Evolutionary conservation across 2,329 filamentous ascomycete genomes (phyloP), one percentile per base, ranked within the genome.

Genomic region (Sordariomycetes sp.): DNA sequence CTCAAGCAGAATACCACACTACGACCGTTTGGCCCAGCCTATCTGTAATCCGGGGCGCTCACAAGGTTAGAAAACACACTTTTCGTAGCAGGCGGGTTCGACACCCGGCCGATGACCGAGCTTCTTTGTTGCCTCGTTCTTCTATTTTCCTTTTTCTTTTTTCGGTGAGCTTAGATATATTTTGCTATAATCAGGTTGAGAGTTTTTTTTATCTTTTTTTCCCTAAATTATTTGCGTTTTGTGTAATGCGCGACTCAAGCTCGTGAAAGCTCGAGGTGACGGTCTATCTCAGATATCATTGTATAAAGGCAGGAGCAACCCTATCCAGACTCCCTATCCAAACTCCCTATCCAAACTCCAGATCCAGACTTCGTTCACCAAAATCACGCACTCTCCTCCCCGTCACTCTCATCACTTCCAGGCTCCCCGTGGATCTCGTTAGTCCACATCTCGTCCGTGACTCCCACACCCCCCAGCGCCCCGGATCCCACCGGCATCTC

Each of bases 381-480:
- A 40, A 40, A 11, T 56, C n/a, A 11, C 46, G 37, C 37, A 40
- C 10, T 5, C 2, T 48, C 22, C 40, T 35, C 40, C 22, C 32
- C 40, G 37, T 22, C 57, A 37, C 46, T 46, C 32, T 24, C 40
- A 40, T 35, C 58, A 40, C 40, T 35, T 11, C 35, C 46, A n/a
- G 48, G 18, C 37, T 40, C 25, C 12, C 34, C 55, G 35, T 56
- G 46, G 25, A 43, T 28, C 35, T 55, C 55, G 24, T 53, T 57
- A 35, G 24, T 37, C n/a, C 53, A 50, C 14, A 57, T 58, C 51
- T 48, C 57, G 32, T 46, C 55, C 25, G 37, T 20, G 40, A 53
- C 51, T 14, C 60, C 25, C n/a, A 57, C 55, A 7, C 46, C 55
- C 28, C 55, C 48, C 2, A 57, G 48, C 7, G 55, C 48, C 34